Conservation (phyloP, 345 rosid genomes). For the Boechera retrofracta region DNA sequence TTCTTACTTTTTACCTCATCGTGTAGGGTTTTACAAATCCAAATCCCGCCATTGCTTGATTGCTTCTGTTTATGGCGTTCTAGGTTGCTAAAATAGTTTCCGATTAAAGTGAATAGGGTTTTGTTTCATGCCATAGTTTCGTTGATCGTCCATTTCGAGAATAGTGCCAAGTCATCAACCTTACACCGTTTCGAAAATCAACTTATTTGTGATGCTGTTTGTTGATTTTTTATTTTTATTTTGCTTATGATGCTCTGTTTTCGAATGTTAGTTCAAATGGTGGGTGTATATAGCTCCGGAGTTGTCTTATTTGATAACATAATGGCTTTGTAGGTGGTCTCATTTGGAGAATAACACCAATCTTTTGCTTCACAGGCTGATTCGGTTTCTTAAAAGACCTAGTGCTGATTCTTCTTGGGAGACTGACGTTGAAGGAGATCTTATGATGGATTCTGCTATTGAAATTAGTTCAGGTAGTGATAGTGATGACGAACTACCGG, state of each 20-base stretch:
- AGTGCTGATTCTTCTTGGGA: conserved; percentile 26
- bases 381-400: conserved; percentile 30
- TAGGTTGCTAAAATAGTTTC: background rate
- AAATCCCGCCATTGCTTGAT: conserved; percentile 28
- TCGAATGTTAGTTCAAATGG: background rate
- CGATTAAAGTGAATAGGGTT: background rate
- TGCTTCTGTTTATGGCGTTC: background rate
- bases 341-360: background rate
- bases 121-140: background rate
- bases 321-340: background rate
- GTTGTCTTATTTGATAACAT: conserved; percentile 1
- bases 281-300: conserved; percentile 9
- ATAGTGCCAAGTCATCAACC: conserved; percentile 23
- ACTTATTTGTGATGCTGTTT: background rate
- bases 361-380: conserved; percentile 24
- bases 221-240: background rate
- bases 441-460: conserved; percentile 39
- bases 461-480: conserved; percentile 42
- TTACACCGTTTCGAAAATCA: background rate
- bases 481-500: conserved; percentile 21
- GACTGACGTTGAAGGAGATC: conserved; percentile 13
- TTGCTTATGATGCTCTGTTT: background rate
- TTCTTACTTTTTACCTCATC: conserved; percentile 21
- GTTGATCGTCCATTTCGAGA: background rate
- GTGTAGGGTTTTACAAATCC: conserved; percentile 30